Evolutionary conservation across 1,284 basidiomycete species (phyloP).

Genomic region (Cryptococcus sp.): DNA sequence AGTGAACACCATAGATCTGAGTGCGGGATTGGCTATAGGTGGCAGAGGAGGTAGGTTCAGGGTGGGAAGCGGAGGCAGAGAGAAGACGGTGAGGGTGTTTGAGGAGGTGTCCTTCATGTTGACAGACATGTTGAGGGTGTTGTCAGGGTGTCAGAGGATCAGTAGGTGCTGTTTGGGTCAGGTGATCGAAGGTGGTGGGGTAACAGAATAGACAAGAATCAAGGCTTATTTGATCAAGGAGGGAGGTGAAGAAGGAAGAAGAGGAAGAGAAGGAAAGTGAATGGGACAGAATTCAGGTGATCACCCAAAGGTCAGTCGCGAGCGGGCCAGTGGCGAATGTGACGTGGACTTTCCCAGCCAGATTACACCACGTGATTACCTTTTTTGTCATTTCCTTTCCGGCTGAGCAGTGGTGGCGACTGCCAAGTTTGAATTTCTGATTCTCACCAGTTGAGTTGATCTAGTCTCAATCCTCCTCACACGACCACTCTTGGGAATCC

Average conservation of each 20-base stretch:
- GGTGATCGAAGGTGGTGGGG: too few relatives aligned
- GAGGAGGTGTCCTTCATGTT: neutral
- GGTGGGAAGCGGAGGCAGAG: conserved; percentile 20
- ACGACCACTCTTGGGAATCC: neutral
- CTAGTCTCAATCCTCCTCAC: neutral
- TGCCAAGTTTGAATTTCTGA: conserved; percentile 2
- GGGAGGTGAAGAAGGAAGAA: conserved; percentile 2
- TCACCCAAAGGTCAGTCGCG: neutral
- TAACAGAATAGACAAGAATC: neutral
- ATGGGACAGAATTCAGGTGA: neutral
- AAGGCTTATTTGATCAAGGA: neutral
- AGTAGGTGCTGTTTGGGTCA: neutral
- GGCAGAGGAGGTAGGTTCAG: conserved; percentile 35
- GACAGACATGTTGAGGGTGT: neutral
- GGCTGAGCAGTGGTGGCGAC: neutral
- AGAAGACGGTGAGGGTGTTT: neutral
- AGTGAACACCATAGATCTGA: conserved; percentile 28
- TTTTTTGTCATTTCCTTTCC: neutral
- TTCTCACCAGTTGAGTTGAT: neutral
- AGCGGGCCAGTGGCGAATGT: neutral
- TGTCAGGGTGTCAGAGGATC: neutral
- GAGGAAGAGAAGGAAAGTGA: neutral
- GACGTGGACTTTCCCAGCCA: neutral
- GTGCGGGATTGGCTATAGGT: conserved; percentile 26
- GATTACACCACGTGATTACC: neutral